These are phyloP conservation scores for Glycine latifolia DNA, from an alignment of 306 rosid species.

Conservation along the genomic window DNA sequence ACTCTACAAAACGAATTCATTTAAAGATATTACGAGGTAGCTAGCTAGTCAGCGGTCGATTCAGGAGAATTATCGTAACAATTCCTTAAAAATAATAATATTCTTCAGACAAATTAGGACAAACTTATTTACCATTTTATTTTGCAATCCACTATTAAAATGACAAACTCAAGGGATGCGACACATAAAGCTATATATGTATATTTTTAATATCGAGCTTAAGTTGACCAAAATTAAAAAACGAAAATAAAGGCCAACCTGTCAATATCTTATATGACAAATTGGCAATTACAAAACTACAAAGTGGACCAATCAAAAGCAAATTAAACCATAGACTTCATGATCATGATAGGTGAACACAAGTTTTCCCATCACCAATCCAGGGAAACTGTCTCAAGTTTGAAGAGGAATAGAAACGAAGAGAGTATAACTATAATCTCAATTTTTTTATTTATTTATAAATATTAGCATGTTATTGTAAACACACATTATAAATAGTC, in stretches of 20 bases:
- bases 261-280: background rate
- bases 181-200: background rate
- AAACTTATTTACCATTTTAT: background rate
- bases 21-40: background rate
- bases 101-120: background rate
- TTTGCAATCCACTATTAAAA: background rate
- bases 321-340: conserved; percentile 1
- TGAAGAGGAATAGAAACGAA: background rate
- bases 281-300: background rate
- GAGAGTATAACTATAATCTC: background rate
- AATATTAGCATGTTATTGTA: no score
- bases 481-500: no score
- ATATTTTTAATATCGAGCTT: background rate
- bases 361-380: background rate
- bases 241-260: background rate
- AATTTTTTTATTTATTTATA: background rate
- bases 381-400: background rate
- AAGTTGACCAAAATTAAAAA: conserved; percentile 31
- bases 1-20: background rate
- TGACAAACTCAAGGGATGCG: background rate
- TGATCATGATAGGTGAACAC: conserved; percentile 33
- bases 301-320: conserved; percentile 45
- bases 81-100: background rate
- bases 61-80: background rate
- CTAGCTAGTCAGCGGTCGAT: background rate